Evolutionary conservation across 148 eudicot genomes (phyloP).

Genomic region (Hydrangea macrophylla): DNA sequence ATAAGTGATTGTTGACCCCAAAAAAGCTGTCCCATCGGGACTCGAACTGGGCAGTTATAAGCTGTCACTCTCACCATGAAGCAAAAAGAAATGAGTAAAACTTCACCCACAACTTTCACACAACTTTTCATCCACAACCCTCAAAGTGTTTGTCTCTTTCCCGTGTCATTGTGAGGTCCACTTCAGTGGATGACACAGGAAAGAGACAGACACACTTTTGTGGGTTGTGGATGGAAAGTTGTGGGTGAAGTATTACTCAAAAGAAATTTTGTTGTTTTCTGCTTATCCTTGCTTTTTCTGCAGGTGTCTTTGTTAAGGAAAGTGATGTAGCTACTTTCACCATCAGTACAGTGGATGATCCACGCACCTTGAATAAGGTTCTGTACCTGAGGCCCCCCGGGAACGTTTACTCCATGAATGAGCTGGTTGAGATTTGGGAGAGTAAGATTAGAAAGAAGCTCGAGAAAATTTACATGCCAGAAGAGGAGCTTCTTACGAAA

Average conservation of each 20-base stretch:
- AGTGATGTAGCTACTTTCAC: constrained; percentile 82
- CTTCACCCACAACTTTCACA: no score
- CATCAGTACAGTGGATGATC: constrained; percentile 76
- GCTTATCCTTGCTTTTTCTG: neutral
- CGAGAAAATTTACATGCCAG: constrained; percentile 46
- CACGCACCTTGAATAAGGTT: constrained; percentile 63
- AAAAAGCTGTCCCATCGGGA: no score
- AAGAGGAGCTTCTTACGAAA: constrained; percentile 56
- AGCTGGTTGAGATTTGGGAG: constrained; percentile 73
- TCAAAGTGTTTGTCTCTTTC: no score
- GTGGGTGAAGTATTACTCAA: no score
- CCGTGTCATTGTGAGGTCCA: no score
- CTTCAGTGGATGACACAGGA: no score
- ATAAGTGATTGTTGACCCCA: no score
- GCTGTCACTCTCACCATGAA: neutral
- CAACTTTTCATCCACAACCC: no score
- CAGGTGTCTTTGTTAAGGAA: constrained; percentile 75
- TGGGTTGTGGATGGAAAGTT: no score
- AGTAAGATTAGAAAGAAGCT: constrained; percentile 59
- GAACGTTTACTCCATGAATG: constrained; percentile 67
- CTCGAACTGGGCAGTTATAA: no score
- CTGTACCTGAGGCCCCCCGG: constrained; percentile 76
- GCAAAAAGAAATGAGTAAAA: no score
- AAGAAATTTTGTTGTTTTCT: neutral
- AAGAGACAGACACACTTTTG: no score